Evolutionary conservation across 768 basidiomycete species (phyloP).

Genomic region (Rhizopogon vinicolor): DNA sequence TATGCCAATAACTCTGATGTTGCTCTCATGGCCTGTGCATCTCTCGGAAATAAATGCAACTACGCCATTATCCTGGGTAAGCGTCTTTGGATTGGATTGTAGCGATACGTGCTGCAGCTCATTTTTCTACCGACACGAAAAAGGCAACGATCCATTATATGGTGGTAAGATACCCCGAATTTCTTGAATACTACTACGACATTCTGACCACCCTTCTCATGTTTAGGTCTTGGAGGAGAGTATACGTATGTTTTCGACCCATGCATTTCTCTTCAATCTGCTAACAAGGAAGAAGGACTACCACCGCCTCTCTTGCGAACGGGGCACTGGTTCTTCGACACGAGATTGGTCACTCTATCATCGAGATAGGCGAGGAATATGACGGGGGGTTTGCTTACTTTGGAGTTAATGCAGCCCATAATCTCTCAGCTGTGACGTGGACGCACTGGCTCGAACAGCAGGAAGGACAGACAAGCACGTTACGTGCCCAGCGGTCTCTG

Average conservation of each 20-base stretch:
- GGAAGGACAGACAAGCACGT: constrained; percentile 10
- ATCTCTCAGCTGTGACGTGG: constrained; percentile 53
- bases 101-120: background rate
- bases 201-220: background rate
- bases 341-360: constrained; percentile 78
- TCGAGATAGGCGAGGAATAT: constrained; percentile 79
- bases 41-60: constrained; percentile 61
- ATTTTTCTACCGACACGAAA: background rate
- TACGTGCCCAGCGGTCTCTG: constrained; percentile 58
- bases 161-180: constrained; percentile 46
- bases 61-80: constrained; percentile 72
- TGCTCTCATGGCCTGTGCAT: constrained; percentile 63
- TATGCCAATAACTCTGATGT: constrained; percentile 66
- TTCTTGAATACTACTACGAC: background rate
- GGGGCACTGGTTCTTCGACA: constrained; percentile 74
- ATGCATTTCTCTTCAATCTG: background rate
- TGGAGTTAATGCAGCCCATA: constrained; percentile 57
- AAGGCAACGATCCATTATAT: constrained; percentile 75
- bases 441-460: constrained; percentile 58
- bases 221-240: constrained; percentile 65
- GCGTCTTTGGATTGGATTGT: constrained; percentile 9
- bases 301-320: constrained; percentile 70
- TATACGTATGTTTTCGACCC: constrained; percentile 56
- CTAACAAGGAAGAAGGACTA: constrained; percentile 41
- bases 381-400: constrained; percentile 75